These are phyloP conservation scores for Mycena haematopus DNA, from an alignment of 768 basidiomycete species.

Conservation along the genomic window DNA sequence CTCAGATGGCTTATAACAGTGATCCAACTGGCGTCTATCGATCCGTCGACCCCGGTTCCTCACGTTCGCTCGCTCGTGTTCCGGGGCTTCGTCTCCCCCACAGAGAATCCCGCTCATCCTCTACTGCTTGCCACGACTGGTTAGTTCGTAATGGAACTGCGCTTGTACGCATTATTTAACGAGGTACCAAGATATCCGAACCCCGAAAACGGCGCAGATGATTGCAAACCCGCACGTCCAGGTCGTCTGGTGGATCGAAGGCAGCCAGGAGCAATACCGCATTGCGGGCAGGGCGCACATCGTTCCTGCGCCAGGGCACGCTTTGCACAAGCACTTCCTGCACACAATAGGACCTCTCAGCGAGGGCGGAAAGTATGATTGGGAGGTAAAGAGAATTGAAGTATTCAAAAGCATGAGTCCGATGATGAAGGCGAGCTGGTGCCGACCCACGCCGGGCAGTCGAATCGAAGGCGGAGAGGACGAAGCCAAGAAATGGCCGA, in stretches of 20 bases:
- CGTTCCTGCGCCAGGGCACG: slow-evolving; percentile 55
- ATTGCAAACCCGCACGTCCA: slow-evolving; percentile 57
- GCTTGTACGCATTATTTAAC: background rate
- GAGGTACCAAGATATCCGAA: slow-evolving; percentile 59
- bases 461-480: slow-evolving; percentile 57
- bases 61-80: slow-evolving; percentile 73
- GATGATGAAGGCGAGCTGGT: slow-evolving; percentile 76
- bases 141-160: slow-evolving; percentile 1
- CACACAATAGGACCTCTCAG: slow-evolving; percentile 39
- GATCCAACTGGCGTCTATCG: slow-evolving; percentile 66
- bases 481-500: slow-evolving; percentile 69
- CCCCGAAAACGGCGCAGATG: slow-evolving; percentile 70
- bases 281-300: slow-evolving; percentile 63
- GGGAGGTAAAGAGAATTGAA: slow-evolving; percentile 69
- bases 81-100: slow-evolving; percentile 59
- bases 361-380: slow-evolving; percentile 54
- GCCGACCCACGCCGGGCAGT: slow-evolving; percentile 69
- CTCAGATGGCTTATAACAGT: slow-evolving; percentile 43
- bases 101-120: slow-evolving; percentile 52
- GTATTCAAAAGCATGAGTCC: slow-evolving; percentile 65
- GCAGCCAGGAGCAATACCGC: slow-evolving; percentile 76
- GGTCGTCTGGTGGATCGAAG: slow-evolving; percentile 76
- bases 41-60: slow-evolving; percentile 48
- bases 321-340: slow-evolving; percentile 43
- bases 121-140: slow-evolving; percentile 68